Conservation (phyloP, 345 rosid genomes). For the Bretschneidera sinensis region DNA sequence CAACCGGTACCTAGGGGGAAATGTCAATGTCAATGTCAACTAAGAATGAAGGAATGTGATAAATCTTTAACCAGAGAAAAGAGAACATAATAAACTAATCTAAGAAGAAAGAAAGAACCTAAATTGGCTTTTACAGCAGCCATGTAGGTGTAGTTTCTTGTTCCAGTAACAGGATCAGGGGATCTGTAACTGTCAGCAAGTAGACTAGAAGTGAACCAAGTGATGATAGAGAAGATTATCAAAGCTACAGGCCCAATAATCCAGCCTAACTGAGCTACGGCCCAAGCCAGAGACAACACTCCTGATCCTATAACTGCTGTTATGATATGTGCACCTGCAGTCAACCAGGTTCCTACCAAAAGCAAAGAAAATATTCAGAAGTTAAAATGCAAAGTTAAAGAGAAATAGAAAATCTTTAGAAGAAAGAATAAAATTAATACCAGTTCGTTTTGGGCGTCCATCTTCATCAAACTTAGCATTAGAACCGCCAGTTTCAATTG, state of each 20-base stretch:
- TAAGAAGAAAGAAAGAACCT: conserved; percentile 23
- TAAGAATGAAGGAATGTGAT: background rate
- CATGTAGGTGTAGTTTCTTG: conserved; percentile 37
- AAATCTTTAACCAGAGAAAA: background rate
- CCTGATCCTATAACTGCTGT: conserved; percentile 66
- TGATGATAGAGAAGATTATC: conserved; percentile 35
- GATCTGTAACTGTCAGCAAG: conserved; percentile 38
- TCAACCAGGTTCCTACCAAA: conserved; percentile 26
- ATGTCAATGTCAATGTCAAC: no score
- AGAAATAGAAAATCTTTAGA: background rate
- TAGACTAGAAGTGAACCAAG: conserved; percentile 39
- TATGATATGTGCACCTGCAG: conserved; percentile 53
- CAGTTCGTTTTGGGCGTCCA: conserved; percentile 27
- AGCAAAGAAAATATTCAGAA: background rate
- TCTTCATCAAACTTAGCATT: conserved; percentile 19
- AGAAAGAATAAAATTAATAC: conserved; percentile 5
- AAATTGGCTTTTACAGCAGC: conserved; percentile 38
- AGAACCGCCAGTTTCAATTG: background rate
- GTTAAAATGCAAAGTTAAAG: background rate
- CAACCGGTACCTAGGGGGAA: no score
- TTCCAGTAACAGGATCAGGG: conserved; percentile 37
- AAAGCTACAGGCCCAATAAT: conserved; percentile 42
- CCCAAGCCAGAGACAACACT: conserved; percentile 56
- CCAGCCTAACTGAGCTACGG: conserved; percentile 60
- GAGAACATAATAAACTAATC: no score